phyloP scores from a whole-genome alignment of 352 stramenopile genomes.

The Phytophthora uliginosa region DNA sequence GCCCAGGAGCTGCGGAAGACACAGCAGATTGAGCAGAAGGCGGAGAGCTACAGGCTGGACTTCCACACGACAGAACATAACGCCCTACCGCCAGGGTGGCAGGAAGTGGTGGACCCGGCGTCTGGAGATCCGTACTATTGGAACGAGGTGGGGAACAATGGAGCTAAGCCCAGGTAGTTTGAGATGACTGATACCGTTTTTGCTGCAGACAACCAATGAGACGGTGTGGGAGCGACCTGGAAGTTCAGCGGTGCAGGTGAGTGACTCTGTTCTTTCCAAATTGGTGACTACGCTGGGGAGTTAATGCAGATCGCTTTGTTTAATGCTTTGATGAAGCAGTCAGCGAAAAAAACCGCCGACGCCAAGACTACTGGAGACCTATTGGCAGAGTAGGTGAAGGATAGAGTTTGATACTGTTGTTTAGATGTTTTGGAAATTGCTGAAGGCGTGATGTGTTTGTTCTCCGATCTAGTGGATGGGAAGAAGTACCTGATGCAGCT shows the following conservation, averaged over 20 bases:
- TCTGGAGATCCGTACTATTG: constrained; percentile 82
- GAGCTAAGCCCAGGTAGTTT: not conserved
- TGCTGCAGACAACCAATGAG: constrained; percentile 71
- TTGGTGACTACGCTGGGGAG: not conserved
- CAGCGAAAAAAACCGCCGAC: constrained; percentile 7
- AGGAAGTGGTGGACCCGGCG: constrained; percentile 53
- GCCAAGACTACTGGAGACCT: constrained; percentile 10
- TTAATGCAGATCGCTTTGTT: not conserved
- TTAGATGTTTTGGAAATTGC: not conserved
- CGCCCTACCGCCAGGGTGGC: constrained; percentile 60
- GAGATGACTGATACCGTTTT: constrained; percentile 12
- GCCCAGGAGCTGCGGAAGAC: constrained; percentile 55
- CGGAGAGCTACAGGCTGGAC: constrained; percentile 26
- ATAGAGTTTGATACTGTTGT: not conserved
- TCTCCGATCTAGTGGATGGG: constrained; percentile 59
- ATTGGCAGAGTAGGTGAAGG: constrained; percentile 31
- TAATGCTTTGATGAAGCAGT: not conserved
- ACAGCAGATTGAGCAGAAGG: constrained; percentile 27
- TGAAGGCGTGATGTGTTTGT: not conserved
- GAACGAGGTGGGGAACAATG: constrained; percentile 64
- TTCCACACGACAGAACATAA: constrained; percentile 23
- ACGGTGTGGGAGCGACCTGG: constrained; percentile 78
- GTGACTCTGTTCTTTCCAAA: not conserved
- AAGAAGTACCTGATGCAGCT: constrained; percentile 63
- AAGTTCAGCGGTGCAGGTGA: constrained; percentile 10